Evolutionary conservation across 2,329 filamentous ascomycete genomes (phyloP).

Genomic region (Venturia effusa): DNA sequence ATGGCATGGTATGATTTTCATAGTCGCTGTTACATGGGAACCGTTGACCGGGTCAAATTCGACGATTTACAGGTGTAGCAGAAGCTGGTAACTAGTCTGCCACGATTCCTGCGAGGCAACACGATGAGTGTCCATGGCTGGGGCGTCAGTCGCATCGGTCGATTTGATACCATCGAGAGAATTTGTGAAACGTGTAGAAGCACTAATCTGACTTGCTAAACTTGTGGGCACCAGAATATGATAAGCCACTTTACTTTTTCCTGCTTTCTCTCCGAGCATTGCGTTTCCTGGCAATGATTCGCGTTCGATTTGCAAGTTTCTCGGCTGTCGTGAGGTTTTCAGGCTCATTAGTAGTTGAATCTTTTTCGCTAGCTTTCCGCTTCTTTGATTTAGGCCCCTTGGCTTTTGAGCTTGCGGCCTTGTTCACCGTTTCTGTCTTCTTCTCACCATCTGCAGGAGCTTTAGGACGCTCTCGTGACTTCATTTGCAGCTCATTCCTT

Average conservation of each 20-base stretch:
- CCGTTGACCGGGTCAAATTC: not conserved
- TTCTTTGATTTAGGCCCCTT: constrained; percentile 30
- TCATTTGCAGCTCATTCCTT: constrained; percentile 44
- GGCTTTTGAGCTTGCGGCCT: constrained; percentile 31
- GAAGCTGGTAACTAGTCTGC: constrained; percentile 22
- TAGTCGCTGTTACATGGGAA: not conserved
- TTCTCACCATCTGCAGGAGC: constrained; percentile 16
- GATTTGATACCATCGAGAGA: not conserved
- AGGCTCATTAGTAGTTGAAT: constrained; percentile 26
- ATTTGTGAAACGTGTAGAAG: not conserved
- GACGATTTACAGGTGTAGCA: not conserved
- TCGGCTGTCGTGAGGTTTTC: constrained; percentile 19
- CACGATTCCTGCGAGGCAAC: not conserved
- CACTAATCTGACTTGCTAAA: constrained; percentile 20
- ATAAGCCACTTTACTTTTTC: constrained; percentile 34
- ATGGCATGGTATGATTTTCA: not conserved
- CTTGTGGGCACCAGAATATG: not conserved
- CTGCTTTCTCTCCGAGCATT: constrained; percentile 51
- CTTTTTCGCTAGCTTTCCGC: not conserved
- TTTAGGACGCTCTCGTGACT: constrained; percentile 13
- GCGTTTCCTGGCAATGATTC: constrained; percentile 77
- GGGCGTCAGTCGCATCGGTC: not conserved
- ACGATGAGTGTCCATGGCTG: not conserved
- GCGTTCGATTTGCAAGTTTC: constrained; percentile 52
- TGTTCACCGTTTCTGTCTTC: constrained; percentile 26